Percentiles rank a stretch among this genome's conserved stretches.
These are phyloP conservation scores for Citrus inodora DNA, from an alignment of 345 rosid genomes.

Conservation along the genomic window DNA sequence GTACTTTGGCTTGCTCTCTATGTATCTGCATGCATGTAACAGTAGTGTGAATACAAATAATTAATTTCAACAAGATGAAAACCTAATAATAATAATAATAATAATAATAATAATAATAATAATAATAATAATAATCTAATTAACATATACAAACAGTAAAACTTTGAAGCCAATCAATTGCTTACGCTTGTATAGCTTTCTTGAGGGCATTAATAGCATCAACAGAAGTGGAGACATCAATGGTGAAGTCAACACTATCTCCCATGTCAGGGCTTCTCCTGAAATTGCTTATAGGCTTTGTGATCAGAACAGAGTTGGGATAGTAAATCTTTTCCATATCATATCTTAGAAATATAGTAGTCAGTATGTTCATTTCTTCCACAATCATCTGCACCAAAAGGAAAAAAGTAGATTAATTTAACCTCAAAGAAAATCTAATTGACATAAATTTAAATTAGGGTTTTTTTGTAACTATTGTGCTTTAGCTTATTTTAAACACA, in stretches of 20 bases:
- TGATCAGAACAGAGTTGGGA: constrained; percentile 63
- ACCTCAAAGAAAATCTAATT: too few species aligned
- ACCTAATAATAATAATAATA: too few species aligned
- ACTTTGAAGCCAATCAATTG: neutral
- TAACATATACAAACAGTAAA: too few species aligned
- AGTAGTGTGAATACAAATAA: too few species aligned
- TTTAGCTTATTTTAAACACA: too few species aligned
- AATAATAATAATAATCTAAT: too few species aligned
- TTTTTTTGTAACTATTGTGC: too few species aligned
- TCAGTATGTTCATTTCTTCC: constrained; percentile 86
- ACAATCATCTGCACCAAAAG: constrained; percentile 58
- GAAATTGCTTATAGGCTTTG: constrained; percentile 60
- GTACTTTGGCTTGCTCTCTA: constrained; percentile 56
- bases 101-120: too few species aligned
- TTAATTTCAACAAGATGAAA: too few species aligned
- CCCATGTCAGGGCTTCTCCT: constrained; percentile 62
- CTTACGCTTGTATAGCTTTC: constrained; percentile 50
- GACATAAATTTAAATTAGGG: too few species aligned
- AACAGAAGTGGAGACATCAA: constrained; percentile 41
- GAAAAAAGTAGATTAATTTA: too few species aligned
- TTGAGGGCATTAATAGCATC: constrained; percentile 51
- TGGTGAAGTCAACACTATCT: constrained; percentile 42
- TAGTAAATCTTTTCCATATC: constrained; percentile 81
- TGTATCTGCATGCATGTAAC: constrained; percentile 28
- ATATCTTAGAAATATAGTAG: constrained; percentile 66